These are phyloP conservation scores for Ustilago lituana DNA, from an alignment of 1,284 basidiomycete genomes.

Conservation along the genomic window DNA sequence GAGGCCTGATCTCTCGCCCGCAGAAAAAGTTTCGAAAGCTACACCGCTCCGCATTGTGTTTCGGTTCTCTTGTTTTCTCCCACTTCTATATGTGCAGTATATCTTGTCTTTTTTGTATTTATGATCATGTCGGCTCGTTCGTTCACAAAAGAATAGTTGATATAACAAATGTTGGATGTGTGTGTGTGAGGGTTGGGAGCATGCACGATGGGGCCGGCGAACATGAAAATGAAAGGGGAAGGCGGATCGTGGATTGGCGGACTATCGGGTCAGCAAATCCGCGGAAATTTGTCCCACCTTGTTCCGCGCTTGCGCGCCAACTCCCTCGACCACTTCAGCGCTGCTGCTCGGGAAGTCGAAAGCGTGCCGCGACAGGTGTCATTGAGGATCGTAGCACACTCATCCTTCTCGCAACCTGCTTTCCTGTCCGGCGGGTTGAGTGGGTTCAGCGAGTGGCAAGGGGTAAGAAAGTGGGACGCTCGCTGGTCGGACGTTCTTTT, in stretches of 20 bases:
- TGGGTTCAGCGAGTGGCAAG: too few relatives aligned
- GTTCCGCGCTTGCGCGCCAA: background rate
- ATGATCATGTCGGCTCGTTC: background rate
- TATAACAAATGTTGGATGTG: too few relatives aligned
- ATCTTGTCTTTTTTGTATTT: background rate
- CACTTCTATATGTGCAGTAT: background rate
- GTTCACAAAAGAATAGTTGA: conserved; percentile 3
- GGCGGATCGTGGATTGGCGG: background rate
- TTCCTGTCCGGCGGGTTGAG: too few relatives aligned
- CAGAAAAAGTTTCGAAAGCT: too few relatives aligned
- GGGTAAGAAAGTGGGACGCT: too few relatives aligned
- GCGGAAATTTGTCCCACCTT: conserved; percentile 3
- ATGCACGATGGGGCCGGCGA: background rate
- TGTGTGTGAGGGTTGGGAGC: background rate
- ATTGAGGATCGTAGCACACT: too few relatives aligned
- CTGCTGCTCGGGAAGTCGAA: too few relatives aligned
- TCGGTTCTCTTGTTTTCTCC: background rate
- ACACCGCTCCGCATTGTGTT: too few relatives aligned
- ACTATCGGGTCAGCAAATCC: conserved; percentile 1
- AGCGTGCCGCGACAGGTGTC: too few relatives aligned
- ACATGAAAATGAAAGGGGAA: background rate
- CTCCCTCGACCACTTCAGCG: too few relatives aligned
- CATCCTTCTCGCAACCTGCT: too few relatives aligned
- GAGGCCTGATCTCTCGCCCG: conserved; percentile 22
- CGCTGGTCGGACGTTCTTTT: too few relatives aligned